Evolutionary conservation across 495 filamentous ascomycete genomes (phyloP).

Genomic region (Podospora conica): DNA sequence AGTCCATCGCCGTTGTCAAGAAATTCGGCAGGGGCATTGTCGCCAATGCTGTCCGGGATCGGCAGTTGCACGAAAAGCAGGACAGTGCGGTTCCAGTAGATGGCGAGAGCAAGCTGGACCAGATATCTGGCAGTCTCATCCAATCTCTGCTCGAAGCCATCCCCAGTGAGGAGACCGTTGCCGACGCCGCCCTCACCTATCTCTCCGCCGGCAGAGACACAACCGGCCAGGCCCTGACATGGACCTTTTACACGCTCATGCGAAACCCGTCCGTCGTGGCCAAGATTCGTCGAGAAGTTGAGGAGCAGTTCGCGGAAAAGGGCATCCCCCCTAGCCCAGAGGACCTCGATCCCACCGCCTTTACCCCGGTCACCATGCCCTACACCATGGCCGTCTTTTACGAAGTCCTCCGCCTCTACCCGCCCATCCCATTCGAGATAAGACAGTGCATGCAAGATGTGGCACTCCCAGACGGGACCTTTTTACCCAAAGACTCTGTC

Average conservation of each 20-base stretch:
- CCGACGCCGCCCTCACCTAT: constrained; percentile 56
- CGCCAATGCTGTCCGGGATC: constrained; percentile 36
- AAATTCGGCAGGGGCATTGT: constrained; percentile 48
- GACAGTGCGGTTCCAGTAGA: not conserved
- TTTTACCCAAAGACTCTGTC: constrained; percentile 44
- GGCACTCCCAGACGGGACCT: constrained; percentile 53
- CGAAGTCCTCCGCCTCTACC: constrained; percentile 50
- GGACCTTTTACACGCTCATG: constrained; percentile 54
- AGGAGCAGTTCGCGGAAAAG: constrained; percentile 14
- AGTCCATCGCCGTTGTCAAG: constrained; percentile 41
- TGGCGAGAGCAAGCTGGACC: constrained; percentile 30
- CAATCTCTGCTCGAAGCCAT: constrained; percentile 51
- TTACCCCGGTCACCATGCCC: constrained; percentile 41
- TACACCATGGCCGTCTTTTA: constrained; percentile 54
- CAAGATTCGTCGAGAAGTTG: constrained; percentile 40
- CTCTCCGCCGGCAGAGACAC: constrained; percentile 56
- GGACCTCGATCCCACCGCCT: constrained; percentile 29
- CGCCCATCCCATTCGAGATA: constrained; percentile 57
- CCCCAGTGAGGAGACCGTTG: constrained; percentile 41
- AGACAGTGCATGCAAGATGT: constrained; percentile 46
- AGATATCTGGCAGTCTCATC: constrained; percentile 49
- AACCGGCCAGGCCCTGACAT: constrained; percentile 54
- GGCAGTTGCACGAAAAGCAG: constrained; percentile 8
- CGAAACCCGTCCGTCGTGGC: constrained; percentile 33
- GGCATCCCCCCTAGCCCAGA: not conserved